Percentiles rank a stretch among this genome's conserved stretches.
These are phyloP conservation scores for Pseudognaphalium luteoalbum DNA, from an alignment of 129 eudicot genomes.

Conservation along the genomic window DNA sequence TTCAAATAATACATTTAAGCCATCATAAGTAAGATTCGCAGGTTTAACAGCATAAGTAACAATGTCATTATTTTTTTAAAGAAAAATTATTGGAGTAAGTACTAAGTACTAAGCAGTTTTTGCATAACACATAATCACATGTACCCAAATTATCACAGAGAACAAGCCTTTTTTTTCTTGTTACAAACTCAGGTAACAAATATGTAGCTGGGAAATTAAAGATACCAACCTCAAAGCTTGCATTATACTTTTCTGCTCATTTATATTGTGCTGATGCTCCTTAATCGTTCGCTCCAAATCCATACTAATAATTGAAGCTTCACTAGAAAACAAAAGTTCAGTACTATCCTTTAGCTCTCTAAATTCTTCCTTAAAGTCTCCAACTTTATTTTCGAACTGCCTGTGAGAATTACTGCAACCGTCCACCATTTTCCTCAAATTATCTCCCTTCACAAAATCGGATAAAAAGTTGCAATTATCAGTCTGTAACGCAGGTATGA, in stretches of 20 bases:
- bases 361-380: conserved; percentile 86
- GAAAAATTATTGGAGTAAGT: background rate
- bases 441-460: conserved; percentile 86
- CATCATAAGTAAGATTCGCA: too few species aligned
- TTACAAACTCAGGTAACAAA: background rate
- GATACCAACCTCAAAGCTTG: conserved; percentile 69
- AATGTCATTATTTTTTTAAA: background rate
- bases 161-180: background rate
- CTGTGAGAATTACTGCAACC: conserved; percentile 76
- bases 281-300: conserved; percentile 62
- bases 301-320: conserved; percentile 55
- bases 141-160: background rate
- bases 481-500: conserved; percentile 67
- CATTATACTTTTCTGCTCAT: conserved; percentile 88
- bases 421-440: conserved; percentile 66
- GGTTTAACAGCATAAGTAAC: background rate
- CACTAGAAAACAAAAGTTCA: conserved; percentile 64
- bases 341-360: conserved; percentile 68
- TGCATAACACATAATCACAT: background rate
- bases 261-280: conserved; percentile 61
- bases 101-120: background rate
- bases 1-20: too few species aligned
- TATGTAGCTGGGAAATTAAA: conserved; percentile 11
- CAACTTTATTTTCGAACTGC: conserved; percentile 87
- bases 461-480: conserved; percentile 56